Evolutionary conservation across 768 basidiomycete genomes (phyloP).

Genomic region (Lactifluus piperatus): DNA sequence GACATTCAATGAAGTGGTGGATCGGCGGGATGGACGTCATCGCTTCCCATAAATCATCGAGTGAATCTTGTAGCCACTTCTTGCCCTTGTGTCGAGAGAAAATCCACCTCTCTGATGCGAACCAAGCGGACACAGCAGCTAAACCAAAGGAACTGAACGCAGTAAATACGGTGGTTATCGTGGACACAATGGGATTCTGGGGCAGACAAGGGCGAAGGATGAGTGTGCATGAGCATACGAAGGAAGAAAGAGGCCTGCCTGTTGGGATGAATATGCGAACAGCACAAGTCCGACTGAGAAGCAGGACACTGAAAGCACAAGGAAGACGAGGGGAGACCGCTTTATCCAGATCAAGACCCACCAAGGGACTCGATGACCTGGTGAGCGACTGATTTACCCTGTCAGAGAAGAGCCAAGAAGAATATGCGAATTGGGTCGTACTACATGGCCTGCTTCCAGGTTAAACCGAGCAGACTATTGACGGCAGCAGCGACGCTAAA

Average conservation of each 20-base stretch:
- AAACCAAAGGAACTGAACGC: conserved; percentile 65
- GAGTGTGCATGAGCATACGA: neutral
- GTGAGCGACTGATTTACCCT: conserved; percentile 46
- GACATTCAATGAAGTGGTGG: neutral
- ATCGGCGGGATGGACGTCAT: conserved; percentile 12
- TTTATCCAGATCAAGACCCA: conserved; percentile 87
- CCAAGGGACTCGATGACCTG: conserved; percentile 69
- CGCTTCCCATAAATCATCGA: conserved; percentile 34
- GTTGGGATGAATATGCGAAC: conserved; percentile 65
- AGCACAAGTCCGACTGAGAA: conserved; percentile 73
- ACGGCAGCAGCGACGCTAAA: conserved; percentile 74
- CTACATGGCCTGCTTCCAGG: conserved; percentile 83
- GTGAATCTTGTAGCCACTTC: conserved; percentile 61
- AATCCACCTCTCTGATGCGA: conserved; percentile 59
- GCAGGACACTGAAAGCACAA: conserved; percentile 75
- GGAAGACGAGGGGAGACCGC: conserved; percentile 71
- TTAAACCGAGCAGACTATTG: conserved; percentile 66
- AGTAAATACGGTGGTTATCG: conserved; percentile 69
- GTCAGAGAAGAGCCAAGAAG: conserved; percentile 4
- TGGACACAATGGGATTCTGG: conserved; percentile 52
- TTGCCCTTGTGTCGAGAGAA: conserved; percentile 54
- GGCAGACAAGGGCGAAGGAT: neutral
- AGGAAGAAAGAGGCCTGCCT: conserved; percentile 34
- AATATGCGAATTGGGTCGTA: conserved; percentile 30
- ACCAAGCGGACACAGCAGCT: conserved; percentile 64